Conservation (phyloP, 768 basidiomycete species). For the Russula vinacea region DNA sequence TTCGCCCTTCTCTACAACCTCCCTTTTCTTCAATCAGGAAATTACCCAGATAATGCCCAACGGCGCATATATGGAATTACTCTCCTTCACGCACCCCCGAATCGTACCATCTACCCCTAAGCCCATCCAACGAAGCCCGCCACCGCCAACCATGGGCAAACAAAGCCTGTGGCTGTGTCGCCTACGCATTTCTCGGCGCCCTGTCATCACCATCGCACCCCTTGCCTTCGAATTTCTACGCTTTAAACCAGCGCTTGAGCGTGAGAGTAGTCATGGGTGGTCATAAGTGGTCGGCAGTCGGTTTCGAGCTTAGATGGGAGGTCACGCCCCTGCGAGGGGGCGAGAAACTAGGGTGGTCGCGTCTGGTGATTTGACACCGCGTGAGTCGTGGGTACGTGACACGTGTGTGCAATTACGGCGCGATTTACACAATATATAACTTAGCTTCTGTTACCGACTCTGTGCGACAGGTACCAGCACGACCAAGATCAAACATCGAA, state of each 20-base stretch:
- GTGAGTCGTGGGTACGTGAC: constrained; percentile 48
- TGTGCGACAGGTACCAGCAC: background rate
- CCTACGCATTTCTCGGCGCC: constrained; percentile 63
- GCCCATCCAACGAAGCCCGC: constrained; percentile 45
- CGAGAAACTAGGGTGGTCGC: too few relatives aligned
- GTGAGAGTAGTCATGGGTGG: too few relatives aligned
- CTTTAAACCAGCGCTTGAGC: too few relatives aligned
- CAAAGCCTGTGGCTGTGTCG: constrained; percentile 58
- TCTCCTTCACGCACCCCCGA: constrained; percentile 68
- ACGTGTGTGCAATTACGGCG: too few relatives aligned
- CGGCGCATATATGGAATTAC: constrained; percentile 70
- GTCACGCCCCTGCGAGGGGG: too few relatives aligned
- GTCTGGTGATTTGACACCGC: constrained; percentile 67
- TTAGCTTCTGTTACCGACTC: background rate
- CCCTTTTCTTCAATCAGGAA: background rate
- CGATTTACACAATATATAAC: background rate
- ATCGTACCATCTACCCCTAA: constrained; percentile 53
- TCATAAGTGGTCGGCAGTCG: too few relatives aligned
- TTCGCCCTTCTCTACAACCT: too few relatives aligned
- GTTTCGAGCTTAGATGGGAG: too few relatives aligned
- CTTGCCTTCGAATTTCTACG: too few relatives aligned
- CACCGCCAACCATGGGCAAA: constrained; percentile 52
- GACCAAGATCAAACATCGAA: background rate
- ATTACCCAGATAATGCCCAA: constrained; percentile 46
- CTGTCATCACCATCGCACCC: too few relatives aligned